These are phyloP conservation scores for Flaveria trinervia DNA, from an alignment of 129 eudicot species.

Conservation along the genomic window DNA sequence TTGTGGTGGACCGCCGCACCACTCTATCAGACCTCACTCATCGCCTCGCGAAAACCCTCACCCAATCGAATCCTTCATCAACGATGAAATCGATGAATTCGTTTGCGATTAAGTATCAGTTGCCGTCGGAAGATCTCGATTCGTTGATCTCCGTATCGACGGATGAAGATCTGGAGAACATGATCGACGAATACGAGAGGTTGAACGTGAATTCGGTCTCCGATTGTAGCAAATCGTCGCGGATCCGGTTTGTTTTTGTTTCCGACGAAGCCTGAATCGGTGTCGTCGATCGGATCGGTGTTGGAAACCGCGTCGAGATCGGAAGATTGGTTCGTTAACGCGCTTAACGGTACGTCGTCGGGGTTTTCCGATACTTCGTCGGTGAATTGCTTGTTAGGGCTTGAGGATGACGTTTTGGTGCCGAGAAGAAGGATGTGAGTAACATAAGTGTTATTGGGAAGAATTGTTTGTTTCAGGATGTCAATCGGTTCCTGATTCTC, in stretches of 20 bases:
- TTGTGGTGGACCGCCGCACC: constrained; percentile 63
- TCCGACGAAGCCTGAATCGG: constrained; percentile 31
- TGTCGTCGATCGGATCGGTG: constrained; percentile 33
- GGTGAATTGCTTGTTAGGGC: constrained; percentile 60
- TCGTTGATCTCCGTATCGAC: constrained; percentile 67
- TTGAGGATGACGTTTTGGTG: constrained; percentile 42
- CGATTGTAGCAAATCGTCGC: constrained; percentile 9
- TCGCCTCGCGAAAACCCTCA: constrained; percentile 61
- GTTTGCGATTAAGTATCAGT: constrained; percentile 67
- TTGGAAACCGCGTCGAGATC: constrained; percentile 52
- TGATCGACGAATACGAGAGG: constrained; percentile 75
- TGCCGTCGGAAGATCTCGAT: constrained; percentile 80
- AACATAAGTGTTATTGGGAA: constrained; percentile 18
- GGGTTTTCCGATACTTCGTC: constrained; percentile 68
- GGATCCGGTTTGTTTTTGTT: constrained; percentile 35
- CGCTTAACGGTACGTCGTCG: constrained; percentile 50
- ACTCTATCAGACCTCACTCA: constrained; percentile 48
- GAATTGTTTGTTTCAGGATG: constrained; percentile 41
- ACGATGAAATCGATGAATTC: constrained; percentile 19
- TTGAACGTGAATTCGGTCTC: background rate
- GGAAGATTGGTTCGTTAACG: constrained; percentile 53
- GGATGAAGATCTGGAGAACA: constrained; percentile 79
- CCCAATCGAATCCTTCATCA: background rate
- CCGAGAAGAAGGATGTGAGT: constrained; percentile 25
- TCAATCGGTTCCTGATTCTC: constrained; percentile 74